Evolutionary conservation across 2,329 filamentous ascomycete genomes (phyloP), one percentile per base, ranked within the genome.

Genomic region (Colletotrichum eleusines): DNA sequence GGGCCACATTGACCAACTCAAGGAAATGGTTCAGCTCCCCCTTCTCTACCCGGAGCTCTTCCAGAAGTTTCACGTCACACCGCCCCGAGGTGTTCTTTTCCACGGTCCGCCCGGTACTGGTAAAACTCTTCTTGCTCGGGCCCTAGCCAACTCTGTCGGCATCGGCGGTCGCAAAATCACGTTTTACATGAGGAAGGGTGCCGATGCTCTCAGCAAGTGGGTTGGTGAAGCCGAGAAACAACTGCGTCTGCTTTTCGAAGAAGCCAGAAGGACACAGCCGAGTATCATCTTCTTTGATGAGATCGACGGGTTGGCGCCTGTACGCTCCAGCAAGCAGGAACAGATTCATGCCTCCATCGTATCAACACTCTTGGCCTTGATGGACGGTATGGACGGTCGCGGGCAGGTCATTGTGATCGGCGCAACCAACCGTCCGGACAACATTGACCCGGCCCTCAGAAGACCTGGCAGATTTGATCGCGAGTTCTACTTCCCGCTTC

Each of bases 241-340:
- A 79, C 88, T 99, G 64, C 91, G 96, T 55, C 84, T 98, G 68
- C 87, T 99, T 6, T 99, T 99, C 74, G 96, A 98, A 76, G 96
- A 99, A 81, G 96, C 96, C 20, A 89, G 95, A 72, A 96, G 94
- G 80, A 98, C 92, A 1, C 96, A 99, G 77, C 96, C 96, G 0
- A 98, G 95, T 80, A 99, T 99, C 81, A 99, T 99, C 80, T 99
- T 99, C 84, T 98, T 99, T 76, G 96, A 99, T 79, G 96, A 99
- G 80, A 99, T 99, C 75, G 96, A 99, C 82, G 96, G 96, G 66
- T 86, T 99, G 74, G 96, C 96, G 3, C 97, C 96, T 62, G 96
- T 98, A 42, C 89, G 96, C 76, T 98, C 96, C 16, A 98, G 95
- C 81, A 98, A 98, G 80, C 95, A 98, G 82, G 96, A 99, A 79